phyloP scores from a whole-genome alignment of 2,329 filamentous ascomycete species.

The Phaeosphaeria sp. region DNA sequence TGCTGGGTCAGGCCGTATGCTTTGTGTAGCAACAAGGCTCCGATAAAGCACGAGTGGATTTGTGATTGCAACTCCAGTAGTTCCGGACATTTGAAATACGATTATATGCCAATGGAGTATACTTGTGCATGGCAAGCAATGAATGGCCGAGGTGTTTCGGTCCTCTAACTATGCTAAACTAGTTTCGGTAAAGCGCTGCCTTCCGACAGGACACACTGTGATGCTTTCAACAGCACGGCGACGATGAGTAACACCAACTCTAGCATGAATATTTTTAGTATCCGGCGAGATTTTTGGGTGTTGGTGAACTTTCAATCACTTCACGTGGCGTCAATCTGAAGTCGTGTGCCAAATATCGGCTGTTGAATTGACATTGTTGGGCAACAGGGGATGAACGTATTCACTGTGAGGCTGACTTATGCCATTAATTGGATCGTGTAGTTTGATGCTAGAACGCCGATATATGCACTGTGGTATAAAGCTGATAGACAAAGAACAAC shows the following conservation, averaged over 20 bases:
- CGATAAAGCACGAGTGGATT: slow-evolving; percentile 81
- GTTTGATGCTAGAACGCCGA: slow-evolving; percentile 25
- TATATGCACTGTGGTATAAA: slow-evolving; percentile 34
- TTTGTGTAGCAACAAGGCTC: slow-evolving; percentile 69
- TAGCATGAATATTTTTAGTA: no score
- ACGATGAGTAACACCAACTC: no score
- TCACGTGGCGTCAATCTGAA: no score
- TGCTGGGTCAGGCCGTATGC: slow-evolving; percentile 71
- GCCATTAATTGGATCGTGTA: background rate
- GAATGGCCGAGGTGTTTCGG: slow-evolving; percentile 28
- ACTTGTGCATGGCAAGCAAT: slow-evolving; percentile 1
- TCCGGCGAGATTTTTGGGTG: no score
- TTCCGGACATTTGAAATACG: slow-evolving; percentile 42
- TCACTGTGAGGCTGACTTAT: background rate
- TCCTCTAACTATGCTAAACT: slow-evolving; percentile 27
- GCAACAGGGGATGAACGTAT: no score
- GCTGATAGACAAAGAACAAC: slow-evolving; percentile 7
- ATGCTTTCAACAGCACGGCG: no score
- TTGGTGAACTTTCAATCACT: no score
- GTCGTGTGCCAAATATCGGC: no score
- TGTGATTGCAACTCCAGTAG: slow-evolving; percentile 55
- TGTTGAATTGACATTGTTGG: no score
- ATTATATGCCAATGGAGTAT: slow-evolving; percentile 18
- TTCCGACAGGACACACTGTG: no score
- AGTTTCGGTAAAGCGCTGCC: no score